Base-by-base conservation (phyloP, 495 filamentous ascomycete species). In the Penicillium roqueforti region DNA sequence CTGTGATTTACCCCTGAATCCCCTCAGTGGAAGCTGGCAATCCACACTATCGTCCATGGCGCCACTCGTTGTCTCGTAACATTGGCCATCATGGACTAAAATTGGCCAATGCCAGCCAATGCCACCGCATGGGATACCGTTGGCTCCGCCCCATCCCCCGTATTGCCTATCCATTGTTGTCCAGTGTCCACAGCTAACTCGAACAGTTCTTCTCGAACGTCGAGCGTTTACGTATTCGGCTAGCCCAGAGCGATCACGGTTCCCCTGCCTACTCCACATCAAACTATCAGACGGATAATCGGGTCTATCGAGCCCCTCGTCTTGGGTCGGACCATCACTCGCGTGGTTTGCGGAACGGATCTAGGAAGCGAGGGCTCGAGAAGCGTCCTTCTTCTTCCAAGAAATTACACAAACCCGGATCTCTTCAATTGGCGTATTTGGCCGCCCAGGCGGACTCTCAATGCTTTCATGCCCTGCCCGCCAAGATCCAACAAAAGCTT, bases 391-490 rank as follows among this genome's bases (percentile, higher is more conserved):
- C 53, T 22, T 37, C 63, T 32, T 51, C 65, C 18, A 42, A 51
- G 19, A 66, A 66, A 53, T 70, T 64, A 66, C 77, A 55, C 44
- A 68, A 69, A 42, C 60, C 57, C 63, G 70, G 52, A 53, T 77
- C 66, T 59, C 63, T 63, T 62, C 68, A 75, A 71, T 48, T 65
- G 56, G 66, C 54, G 61, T 76, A 67, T 58, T 68, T 72, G 57
- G 65, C 69, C 28, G 65, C 76, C 22, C 70, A 77, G 44, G 73
- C 76, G n/a, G 85, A 91, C 61, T 84, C 82, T 45, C 79, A 82
- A 65, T 92, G 86, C 76, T 89, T 85, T 60, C 72, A 84, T 38
- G 78, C 76, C 43, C 78, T 90, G 26, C 87, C 89, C 26, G 79
- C 87, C 52, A 90, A 87, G 62, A 73, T 92, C 41, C 80, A 83